phyloP scores from a whole-genome alignment of 1,139 yeast genomes.

The Kurtzmaniella natalensis region DNA sequence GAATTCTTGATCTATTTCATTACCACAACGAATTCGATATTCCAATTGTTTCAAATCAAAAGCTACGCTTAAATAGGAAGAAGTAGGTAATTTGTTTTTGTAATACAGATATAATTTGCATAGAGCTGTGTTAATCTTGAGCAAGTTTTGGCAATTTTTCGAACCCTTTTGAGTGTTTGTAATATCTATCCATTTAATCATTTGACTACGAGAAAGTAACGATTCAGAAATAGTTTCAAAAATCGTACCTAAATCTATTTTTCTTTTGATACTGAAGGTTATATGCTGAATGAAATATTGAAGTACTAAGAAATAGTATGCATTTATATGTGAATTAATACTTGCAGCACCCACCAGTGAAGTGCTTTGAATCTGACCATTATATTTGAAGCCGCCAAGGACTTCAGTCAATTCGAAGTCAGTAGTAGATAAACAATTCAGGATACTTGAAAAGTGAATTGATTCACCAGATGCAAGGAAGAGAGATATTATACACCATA shows the following conservation, averaged over 20 bases:
- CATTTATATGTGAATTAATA: constrained; percentile 18
- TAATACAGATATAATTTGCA: not conserved
- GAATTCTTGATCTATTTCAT: no score
- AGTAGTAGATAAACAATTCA: not conserved
- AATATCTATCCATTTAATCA: constrained; percentile 21
- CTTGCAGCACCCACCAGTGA: constrained; percentile 3
- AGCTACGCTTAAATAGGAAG: not conserved
- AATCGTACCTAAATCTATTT: not conserved
- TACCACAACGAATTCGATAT: no score
- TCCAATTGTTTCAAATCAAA: not conserved
- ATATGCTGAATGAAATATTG: constrained; percentile 28
- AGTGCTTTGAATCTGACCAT: not conserved
- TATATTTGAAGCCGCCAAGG: constrained; percentile 6
- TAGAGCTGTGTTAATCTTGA: constrained; percentile 1
- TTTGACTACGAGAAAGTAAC: constrained; percentile 19
- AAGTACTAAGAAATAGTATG: constrained; percentile 28
- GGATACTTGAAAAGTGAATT: no score
- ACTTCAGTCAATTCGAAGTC: constrained; percentile 14
- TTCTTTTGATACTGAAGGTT: constrained; percentile 16
- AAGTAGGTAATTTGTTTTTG: not conserved
- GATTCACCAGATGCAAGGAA: not conserved
- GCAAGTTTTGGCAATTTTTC: constrained; percentile 1
- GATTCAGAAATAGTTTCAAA: constrained; percentile 13
- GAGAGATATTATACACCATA: not conserved
- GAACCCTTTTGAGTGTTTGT: constrained; percentile 10